These are phyloP conservation scores for Furcasterigmium sp. DNA, from an alignment of 2,329 filamentous ascomycete species.

Conservation along the genomic window DNA sequence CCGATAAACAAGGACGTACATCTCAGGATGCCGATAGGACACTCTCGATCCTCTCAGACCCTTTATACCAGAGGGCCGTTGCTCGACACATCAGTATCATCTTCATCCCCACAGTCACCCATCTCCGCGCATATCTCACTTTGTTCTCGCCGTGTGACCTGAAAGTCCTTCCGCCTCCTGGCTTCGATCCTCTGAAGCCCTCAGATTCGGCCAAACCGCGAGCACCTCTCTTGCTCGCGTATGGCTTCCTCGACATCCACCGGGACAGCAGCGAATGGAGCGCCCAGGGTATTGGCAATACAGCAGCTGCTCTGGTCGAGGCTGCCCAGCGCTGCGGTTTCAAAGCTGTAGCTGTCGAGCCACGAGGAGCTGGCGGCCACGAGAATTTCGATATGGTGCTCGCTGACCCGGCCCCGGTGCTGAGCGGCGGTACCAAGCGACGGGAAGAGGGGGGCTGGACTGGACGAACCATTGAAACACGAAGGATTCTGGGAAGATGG, in stretches of 20 bases:
- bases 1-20: neutral
- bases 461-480: slow-evolving; percentile 53
- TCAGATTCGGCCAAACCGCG: neutral
- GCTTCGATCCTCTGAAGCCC: slow-evolving; percentile 5
- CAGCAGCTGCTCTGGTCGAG: slow-evolving; percentile 59
- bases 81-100: slow-evolving; percentile 64
- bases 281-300: slow-evolving; percentile 63
- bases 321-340: slow-evolving; percentile 42
- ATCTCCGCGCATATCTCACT: slow-evolving; percentile 71
- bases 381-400: slow-evolving; percentile 32
- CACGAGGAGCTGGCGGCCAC: slow-evolving; percentile 20
- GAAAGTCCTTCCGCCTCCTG: slow-evolving; percentile 29
- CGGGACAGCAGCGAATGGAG: slow-evolving; percentile 68
- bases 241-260: slow-evolving; percentile 62
- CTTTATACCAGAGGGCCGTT: slow-evolving; percentile 63
- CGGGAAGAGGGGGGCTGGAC: slow-evolving; percentile 50
- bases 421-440: slow-evolving; percentile 48
- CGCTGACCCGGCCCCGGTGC: slow-evolving; percentile 52
- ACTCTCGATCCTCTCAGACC: slow-evolving; percentile 47
- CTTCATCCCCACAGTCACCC: slow-evolving; percentile 71
- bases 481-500: slow-evolving; percentile 59
- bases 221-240: slow-evolving; percentile 50
- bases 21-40: slow-evolving; percentile 4
- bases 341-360: slow-evolving; percentile 42
- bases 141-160: slow-evolving; percentile 38